Conservation (phyloP, 176 grass and related monocot genomes). For the Poa annua region DNA sequence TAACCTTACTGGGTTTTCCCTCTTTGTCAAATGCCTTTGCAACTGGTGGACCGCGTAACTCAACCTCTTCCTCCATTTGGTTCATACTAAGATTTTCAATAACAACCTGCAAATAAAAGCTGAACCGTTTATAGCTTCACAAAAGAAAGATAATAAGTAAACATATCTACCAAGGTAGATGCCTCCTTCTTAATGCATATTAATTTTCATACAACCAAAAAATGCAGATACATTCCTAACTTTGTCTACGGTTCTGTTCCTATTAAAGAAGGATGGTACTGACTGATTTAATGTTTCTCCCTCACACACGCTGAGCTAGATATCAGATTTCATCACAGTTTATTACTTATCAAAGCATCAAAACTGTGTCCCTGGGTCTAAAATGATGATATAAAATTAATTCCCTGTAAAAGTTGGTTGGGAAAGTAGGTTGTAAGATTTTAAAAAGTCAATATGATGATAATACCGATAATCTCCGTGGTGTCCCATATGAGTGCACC, state of each 20-base stretch:
- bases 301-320: not conserved
- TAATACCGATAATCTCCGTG: conserved; percentile 82
- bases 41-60: conserved; percentile 88
- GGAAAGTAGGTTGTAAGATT: conserved; percentile 2
- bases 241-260: not conserved
- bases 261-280: not conserved
- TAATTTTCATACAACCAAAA: not conserved
- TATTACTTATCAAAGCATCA: conserved; percentile 23
- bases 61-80: conserved; percentile 76
- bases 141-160: conserved; percentile 21
- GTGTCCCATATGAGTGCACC: conserved; percentile 74
- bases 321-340: conserved; percentile 29
- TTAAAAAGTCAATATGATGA: conserved; percentile 40
- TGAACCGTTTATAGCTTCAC: conserved; percentile 8
- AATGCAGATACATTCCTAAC: conserved; percentile 3
- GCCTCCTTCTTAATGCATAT: not conserved
- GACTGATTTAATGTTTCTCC: conserved; percentile 15
- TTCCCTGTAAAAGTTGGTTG: not conserved
- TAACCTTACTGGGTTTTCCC: conserved; percentile 89
- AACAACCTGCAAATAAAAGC: conserved; percentile 68
- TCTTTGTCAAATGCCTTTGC: conserved; percentile 84
- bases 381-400: conserved; percentile 15
- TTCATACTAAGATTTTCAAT: conserved; percentile 70
- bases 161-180: conserved; percentile 12
- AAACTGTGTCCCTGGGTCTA: not conserved